These are phyloP conservation scores for Arthroderma sp. DNA, from an alignment of 2,329 filamentous ascomycete genomes.

Conservation along the genomic window DNA sequence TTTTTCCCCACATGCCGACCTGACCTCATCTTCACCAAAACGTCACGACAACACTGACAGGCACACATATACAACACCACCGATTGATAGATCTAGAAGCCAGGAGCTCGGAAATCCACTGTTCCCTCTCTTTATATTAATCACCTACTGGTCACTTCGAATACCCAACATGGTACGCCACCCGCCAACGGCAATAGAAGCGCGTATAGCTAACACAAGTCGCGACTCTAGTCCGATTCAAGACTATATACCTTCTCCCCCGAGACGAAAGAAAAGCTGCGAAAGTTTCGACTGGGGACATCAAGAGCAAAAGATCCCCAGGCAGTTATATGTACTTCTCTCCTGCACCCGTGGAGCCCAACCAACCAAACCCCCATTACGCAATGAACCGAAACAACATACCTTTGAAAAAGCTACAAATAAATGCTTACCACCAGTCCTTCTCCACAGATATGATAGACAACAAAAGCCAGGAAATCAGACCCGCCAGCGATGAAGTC, in stretches of 20 bases:
- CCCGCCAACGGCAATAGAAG: too few species aligned
- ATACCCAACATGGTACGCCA: too few species aligned
- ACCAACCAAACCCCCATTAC: background rate
- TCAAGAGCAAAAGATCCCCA: slow-evolving; percentile 76
- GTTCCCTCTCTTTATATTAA: too few species aligned
- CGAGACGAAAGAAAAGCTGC: slow-evolving; percentile 77
- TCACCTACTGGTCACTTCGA: too few species aligned
- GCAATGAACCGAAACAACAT: background rate
- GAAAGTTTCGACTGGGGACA: slow-evolving; percentile 87
- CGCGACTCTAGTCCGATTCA: slow-evolving; percentile 55
- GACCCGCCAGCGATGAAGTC: slow-evolving; percentile 63
- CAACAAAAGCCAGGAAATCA: slow-evolving; percentile 79
- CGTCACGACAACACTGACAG: too few species aligned
- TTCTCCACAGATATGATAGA: slow-evolving; percentile 64
- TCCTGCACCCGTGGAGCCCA: background rate
- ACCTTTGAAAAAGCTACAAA: background rate
- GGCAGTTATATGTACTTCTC: slow-evolving; percentile 77
- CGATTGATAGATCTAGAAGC: too few species aligned
- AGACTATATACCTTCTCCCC: slow-evolving; percentile 84
- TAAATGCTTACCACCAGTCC: too few species aligned
- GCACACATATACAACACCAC: too few species aligned
- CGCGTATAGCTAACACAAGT: too few species aligned
- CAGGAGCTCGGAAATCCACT: too few species aligned
- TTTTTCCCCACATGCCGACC: background rate
- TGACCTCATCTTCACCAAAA: slow-evolving; percentile 1